Evolutionary conservation across 2,329 filamentous ascomycete species (phyloP).

Genomic region (Colletotrichum somersetense): DNA sequence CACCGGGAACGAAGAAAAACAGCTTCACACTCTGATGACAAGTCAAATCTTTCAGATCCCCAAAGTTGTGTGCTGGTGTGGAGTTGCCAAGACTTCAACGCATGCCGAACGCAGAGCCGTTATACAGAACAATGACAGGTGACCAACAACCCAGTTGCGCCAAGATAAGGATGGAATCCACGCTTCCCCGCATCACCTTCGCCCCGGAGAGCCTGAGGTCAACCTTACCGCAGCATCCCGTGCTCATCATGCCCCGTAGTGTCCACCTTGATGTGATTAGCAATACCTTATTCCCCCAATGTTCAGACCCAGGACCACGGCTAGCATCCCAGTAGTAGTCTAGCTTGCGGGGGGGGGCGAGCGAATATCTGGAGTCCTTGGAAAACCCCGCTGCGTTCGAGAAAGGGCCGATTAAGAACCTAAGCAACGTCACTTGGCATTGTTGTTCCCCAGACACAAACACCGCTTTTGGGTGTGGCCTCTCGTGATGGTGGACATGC

Average conservation of each 20-base stretch:
- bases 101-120: slow-evolving; percentile 32
- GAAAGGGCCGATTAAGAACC: slow-evolving; percentile 34
- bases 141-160: slow-evolving; percentile 33
- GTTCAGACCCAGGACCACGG: not conserved
- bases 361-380: not conserved
- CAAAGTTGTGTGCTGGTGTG: not conserved
- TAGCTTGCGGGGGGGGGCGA: not conserved
- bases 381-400: slow-evolving; percentile 6
- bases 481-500: not conserved
- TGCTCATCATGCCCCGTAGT: not conserved
- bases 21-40: not conserved
- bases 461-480: not conserved
- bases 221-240: slow-evolving; percentile 2
- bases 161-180: not conserved
- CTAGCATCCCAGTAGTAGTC: not conserved
- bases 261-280: not conserved
- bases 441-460: not conserved
- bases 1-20: not conserved
- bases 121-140: slow-evolving; percentile 19
- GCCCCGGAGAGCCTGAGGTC: not conserved
- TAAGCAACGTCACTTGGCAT: not conserved
- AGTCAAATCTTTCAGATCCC: not conserved
- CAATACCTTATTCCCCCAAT: not conserved
- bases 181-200: slow-evolving; percentile 24
- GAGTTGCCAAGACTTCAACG: slow-evolving; percentile 27